Percentiles rank a stretch among this genome's conserved stretches.
These are phyloP conservation scores for Lasiodiplodia gonubiensis DNA, from an alignment of 2,329 filamentous ascomycete species.

Conservation along the genomic window DNA sequence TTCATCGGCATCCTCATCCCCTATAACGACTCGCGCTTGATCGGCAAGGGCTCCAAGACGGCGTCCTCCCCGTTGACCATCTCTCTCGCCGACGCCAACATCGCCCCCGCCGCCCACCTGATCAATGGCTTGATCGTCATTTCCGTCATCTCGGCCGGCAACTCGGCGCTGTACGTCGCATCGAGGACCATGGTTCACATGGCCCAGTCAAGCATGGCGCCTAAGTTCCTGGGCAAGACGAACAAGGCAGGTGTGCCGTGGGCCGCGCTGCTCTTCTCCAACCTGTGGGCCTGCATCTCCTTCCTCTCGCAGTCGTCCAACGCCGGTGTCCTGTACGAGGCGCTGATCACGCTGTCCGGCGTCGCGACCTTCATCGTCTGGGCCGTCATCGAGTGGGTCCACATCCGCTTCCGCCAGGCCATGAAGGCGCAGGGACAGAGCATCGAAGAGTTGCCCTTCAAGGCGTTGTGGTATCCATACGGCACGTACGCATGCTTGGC, in stretches of 20 bases:
- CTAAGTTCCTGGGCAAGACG: slow-evolving; percentile 31
- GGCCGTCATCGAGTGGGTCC: slow-evolving; percentile 49
- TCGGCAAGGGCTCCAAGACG: slow-evolving; percentile 49
- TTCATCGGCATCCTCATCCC: slow-evolving; percentile 64
- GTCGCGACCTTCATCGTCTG: slow-evolving; percentile 47
- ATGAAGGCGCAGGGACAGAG: slow-evolving; percentile 46
- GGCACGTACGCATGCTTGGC: slow-evolving; percentile 31
- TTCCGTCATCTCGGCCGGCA: slow-evolving; percentile 32
- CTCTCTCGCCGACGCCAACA: slow-evolving; percentile 51
- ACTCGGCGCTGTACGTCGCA: slow-evolving; percentile 32
- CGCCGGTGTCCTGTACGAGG: slow-evolving; percentile 31
- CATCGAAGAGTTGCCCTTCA: slow-evolving; percentile 34
- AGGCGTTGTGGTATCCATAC: slow-evolving; percentile 31
- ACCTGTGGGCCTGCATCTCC: slow-evolving; percentile 45
- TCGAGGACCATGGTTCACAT: slow-evolving; percentile 32
- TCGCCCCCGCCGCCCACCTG: slow-evolving; percentile 48
- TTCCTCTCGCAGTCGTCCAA: slow-evolving; percentile 38
- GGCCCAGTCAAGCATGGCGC: slow-evolving; percentile 32
- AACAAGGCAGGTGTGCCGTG: slow-evolving; percentile 31
- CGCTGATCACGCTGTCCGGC: slow-evolving; percentile 34
- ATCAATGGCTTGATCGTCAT: slow-evolving; percentile 35
- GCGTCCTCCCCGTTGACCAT: slow-evolving; percentile 65
- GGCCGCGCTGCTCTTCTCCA: slow-evolving; percentile 45
- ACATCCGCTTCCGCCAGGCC: slow-evolving; percentile 50
- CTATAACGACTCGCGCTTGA: slow-evolving; percentile 57